Base-by-base conservation (phyloP, 2,329 filamentous ascomycete genomes). In the Colletotrichum sp. region DNA sequence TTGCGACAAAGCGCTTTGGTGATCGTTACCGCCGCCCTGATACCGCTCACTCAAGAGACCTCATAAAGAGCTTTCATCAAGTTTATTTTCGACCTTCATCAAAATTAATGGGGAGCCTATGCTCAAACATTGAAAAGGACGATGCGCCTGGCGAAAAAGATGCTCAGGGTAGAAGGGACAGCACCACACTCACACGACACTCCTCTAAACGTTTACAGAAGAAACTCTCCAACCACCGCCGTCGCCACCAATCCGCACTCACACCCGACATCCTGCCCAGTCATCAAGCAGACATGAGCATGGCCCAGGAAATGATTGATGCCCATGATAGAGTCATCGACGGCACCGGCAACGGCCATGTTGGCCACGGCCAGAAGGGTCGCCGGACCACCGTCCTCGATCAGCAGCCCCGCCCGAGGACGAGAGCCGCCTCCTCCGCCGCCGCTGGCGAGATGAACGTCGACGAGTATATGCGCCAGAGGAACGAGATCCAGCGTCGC, bases 381-480 rank as follows among this genome's bases (percentile, higher is more conserved):
- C 61, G 70, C 18, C 22, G 15, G 22, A 8, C 2, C 8, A 64
- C 74, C 6, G 28, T 66, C 56, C 60, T 76, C 62, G 74, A 77
- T 34, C 22, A 52, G 8, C 39, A 36, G 58, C 58, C 28, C 34
- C 43, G 55, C 28, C 25, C 22, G 18, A 68, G 36, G 28, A 67
- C 71, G 28, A 43, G 71, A n/a, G 55, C 66, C n/a, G 55, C 55
- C 22, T 18, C 16, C 15, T 61, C 66, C n/a, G 39, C 71, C 22
- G 28, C 28, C 25, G 39, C 32, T 12, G 56, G n/a, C 32, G 43
- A 62, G 48, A 70, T 77, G 43, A 56, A 76, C 6, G 66, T 73
- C 15, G 78, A 78, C 10, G 80, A 79, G 22, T 89, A 88, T 75
- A 64, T 81, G 13, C 62, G 70, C 43, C 56, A 80, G 28, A 85